A percentile compares a stretch with the other conserved stretches of the same genome.
Evolutionary conservation across 371 early-diverging fungal genomes (phyloP).

Genomic region (Mucor sp.): DNA sequence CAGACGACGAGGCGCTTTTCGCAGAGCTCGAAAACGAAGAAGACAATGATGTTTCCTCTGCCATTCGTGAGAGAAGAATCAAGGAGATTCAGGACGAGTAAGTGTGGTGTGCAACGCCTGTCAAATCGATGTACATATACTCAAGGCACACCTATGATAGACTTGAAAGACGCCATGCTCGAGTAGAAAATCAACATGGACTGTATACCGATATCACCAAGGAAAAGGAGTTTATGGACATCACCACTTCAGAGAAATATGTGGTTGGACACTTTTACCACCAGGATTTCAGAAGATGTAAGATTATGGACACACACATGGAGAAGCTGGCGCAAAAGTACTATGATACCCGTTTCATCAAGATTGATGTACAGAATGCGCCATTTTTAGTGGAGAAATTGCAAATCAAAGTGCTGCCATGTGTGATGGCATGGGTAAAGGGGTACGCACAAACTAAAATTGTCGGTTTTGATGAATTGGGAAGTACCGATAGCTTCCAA

Average conservation of each 20-base stretch:
- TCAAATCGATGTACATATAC: not conserved
- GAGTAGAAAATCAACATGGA: slow-evolving; percentile 77
- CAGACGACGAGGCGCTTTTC: slow-evolving; percentile 68
- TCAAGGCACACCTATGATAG: slow-evolving; percentile 25
- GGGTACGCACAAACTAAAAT: slow-evolving; percentile 60
- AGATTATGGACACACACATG: slow-evolving; percentile 92
- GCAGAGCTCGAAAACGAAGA: slow-evolving; percentile 68
- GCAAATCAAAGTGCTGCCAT: slow-evolving; percentile 87
- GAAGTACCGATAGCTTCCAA: slow-evolving; percentile 84
- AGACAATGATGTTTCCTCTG: slow-evolving; percentile 46
- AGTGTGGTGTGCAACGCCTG: not conserved
- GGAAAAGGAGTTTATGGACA: slow-evolving; percentile 89
- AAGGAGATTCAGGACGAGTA: slow-evolving; percentile 67
- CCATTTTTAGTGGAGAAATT: slow-evolving; percentile 93
- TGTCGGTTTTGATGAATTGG: slow-evolving; percentile 95
- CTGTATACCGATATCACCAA: slow-evolving; percentile 72
- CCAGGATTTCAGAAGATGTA: slow-evolving; percentile 90
- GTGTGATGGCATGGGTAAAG: slow-evolving; percentile 82
- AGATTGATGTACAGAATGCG: slow-evolving; percentile 84
- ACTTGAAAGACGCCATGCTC: slow-evolving; percentile 59
- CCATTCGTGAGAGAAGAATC: slow-evolving; percentile 64
- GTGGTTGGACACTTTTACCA: slow-evolving; percentile 91
- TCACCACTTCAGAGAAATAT: slow-evolving; percentile 75
- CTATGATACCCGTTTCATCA: slow-evolving; percentile 84
- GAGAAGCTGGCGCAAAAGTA: slow-evolving; percentile 78